phyloP scores from a whole-genome alignment of 1,139 yeast species.

The Candida glucosophila region DNA sequence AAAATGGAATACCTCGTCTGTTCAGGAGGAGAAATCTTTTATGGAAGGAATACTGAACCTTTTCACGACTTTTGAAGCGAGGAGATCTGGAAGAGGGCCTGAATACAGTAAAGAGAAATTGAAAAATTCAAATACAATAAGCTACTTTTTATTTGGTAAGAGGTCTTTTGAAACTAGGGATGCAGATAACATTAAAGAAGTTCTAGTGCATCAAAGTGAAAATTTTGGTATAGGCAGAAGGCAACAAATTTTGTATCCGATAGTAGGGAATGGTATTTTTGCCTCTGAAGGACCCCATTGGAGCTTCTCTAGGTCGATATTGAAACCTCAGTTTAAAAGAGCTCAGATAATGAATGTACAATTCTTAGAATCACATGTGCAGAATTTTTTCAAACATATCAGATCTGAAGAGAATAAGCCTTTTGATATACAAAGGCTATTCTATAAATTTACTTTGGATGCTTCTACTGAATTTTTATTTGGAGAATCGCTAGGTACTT shows the following conservation, averaged over 20 bases:
- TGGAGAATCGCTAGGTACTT: slow-evolving; percentile 34
- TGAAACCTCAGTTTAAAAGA: neutral
- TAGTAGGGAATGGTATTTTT: neutral
- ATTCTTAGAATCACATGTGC: neutral
- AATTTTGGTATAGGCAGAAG: neutral
- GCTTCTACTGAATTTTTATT: slow-evolving; percentile 10
- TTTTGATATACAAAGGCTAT: slow-evolving; percentile 29
- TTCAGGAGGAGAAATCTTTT: no score
- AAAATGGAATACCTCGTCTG: no score
- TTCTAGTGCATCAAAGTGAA: neutral
- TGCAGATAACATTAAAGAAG: neutral
- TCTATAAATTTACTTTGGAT: slow-evolving; percentile 38
- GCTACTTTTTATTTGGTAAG: no score
- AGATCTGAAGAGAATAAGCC: neutral
- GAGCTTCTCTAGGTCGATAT: neutral
- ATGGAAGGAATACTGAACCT: no score
- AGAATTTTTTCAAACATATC: neutral
- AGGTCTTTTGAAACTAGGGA: neutral
- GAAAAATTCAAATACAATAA: no score
- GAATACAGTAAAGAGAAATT: slow-evolving; percentile 10
- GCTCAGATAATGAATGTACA: neutral
- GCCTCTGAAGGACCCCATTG: neutral
- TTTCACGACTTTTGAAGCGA: slow-evolving; percentile 8
- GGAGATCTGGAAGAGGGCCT: slow-evolving; percentile 15
- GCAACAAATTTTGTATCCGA: neutral